phyloP scores from a whole-genome alignment of 2,329 filamentous ascomycete species.

The Scytalidium lignicola region DNA sequence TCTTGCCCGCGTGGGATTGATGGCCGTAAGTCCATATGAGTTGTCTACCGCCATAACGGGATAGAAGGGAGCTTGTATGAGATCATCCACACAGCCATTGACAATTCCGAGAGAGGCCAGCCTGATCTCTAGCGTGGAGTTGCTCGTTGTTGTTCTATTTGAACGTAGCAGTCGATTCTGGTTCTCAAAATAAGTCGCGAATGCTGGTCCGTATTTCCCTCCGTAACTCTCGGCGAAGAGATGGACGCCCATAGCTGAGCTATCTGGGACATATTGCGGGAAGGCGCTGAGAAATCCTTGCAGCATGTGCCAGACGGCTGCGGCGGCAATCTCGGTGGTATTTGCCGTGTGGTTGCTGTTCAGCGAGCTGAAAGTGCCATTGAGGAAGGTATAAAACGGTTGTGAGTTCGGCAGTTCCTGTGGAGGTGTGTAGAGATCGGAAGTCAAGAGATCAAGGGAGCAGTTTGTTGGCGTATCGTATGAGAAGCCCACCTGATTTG shows the following conservation, averaged over 20 bases:
- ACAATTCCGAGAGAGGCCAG: conserved; percentile 63
- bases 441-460: conserved; percentile 45
- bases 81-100: conserved; percentile 64
- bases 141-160: conserved; percentile 43
- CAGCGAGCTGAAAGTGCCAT: conserved; percentile 61
- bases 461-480: conserved; percentile 60
- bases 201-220: conserved; percentile 64
- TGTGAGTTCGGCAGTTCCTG: conserved; percentile 24
- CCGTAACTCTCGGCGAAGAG: conserved; percentile 67
- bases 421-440: conserved; percentile 34
- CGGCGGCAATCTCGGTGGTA: conserved; percentile 46
- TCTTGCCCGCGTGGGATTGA: conserved; percentile 46
- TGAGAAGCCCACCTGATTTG: conserved; percentile 65
- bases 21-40: conserved; percentile 57
- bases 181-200: conserved; percentile 52
- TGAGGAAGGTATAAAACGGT: conserved; percentile 37
- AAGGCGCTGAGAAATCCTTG: conserved; percentile 56
- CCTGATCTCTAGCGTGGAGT: conserved; percentile 52
- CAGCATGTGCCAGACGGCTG: conserved; percentile 53
- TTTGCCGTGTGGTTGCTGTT: conserved; percentile 39
- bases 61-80: conserved; percentile 54
- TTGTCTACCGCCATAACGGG: conserved; percentile 57
- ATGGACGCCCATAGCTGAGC: conserved; percentile 50
- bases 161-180: conserved; percentile 53
- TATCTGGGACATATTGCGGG: conserved; percentile 47